A percentile compares a stretch with the other conserved stretches of the same genome.
phyloP scores from a whole-genome alignment of 306 rosid genomes.

The Elaeagnus macrophylla region DNA sequence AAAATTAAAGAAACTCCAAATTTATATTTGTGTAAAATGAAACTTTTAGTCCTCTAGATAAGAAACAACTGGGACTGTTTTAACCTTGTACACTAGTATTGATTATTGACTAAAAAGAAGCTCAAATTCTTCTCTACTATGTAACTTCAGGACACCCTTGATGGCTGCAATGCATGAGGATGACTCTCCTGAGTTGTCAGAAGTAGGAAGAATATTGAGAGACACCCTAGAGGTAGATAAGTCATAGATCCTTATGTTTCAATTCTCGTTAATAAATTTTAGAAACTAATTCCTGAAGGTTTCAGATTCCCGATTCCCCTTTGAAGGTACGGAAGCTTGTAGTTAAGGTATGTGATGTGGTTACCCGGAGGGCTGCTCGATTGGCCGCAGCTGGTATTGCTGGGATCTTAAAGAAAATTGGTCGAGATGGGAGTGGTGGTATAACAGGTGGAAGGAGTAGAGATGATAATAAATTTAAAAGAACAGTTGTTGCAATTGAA shows the following conservation, averaged over 20 bases:
- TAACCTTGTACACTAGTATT: too few species aligned
- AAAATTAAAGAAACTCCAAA: too few species aligned
- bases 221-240: conserved; percentile 57
- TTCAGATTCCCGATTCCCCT: conserved; percentile 60
- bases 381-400: conserved; percentile 86
- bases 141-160: conserved; percentile 52
- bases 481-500: conserved; percentile 75
- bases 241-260: background rate
- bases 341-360: conserved; percentile 68
- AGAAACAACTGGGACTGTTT: too few species aligned
- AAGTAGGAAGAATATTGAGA: conserved; percentile 50
- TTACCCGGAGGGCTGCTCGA: conserved; percentile 79
- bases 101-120: too few species aligned
- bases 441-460: conserved; percentile 64
- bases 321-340: conserved; percentile 61
- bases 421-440: conserved; percentile 82
- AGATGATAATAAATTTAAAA: conserved; percentile 44
- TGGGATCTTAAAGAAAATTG: conserved; percentile 86
- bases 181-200: conserved; percentile 58
- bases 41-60: too few species aligned
- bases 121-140: background rate
- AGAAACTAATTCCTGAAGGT: background rate
- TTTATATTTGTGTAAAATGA: too few species aligned
- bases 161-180: conserved; percentile 91
- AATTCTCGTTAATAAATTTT: background rate